These are phyloP conservation scores for Heliosperma pusillum DNA, from an alignment of 148 eudicot species.

Conservation along the genomic window DNA sequence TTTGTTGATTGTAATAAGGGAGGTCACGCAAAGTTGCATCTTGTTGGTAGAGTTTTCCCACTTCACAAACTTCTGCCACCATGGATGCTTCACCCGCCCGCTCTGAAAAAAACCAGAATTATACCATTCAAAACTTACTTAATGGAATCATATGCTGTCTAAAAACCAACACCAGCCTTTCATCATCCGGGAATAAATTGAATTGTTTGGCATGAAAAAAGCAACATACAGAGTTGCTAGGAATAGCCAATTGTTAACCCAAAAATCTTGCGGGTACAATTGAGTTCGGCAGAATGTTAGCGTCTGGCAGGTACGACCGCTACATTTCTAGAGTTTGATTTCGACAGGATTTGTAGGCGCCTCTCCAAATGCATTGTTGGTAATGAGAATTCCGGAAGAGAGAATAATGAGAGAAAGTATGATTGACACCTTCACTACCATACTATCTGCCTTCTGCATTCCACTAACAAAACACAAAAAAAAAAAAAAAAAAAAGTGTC, in stretches of 20 bases:
- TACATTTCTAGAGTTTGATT: slow-evolving; percentile 84
- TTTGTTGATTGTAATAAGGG: slow-evolving; percentile 79
- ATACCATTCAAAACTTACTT: not conserved
- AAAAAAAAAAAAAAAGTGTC: no score
- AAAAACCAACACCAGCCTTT: no score
- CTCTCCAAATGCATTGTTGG: slow-evolving; percentile 16
- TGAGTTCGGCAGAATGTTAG: slow-evolving; percentile 35
- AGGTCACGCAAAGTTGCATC: slow-evolving; percentile 69
- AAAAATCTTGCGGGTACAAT: slow-evolving; percentile 78
- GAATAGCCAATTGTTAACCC: slow-evolving; percentile 73
- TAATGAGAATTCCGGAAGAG: not conserved
- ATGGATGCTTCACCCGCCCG: slow-evolving; percentile 85
- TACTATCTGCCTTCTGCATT: not conserved
- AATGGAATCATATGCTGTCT: no score
- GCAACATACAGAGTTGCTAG: slow-evolving; percentile 64
- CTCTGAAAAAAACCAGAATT: slow-evolving; percentile 38
- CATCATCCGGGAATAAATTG: no score
- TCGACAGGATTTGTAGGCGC: slow-evolving; percentile 72
- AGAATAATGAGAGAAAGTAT: not conserved
- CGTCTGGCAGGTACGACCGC: slow-evolving; percentile 31
- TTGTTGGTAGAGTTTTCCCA: slow-evolving; percentile 63
- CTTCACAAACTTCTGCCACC: slow-evolving; percentile 85
- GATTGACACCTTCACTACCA: not conserved
- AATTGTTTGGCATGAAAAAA: no score
- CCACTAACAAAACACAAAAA: no score